A percentile compares a stretch with the other conserved stretches of the same genome.
phyloP scores from a whole-genome alignment of 306 rosid genomes.

The Chamaecrista fasciculata region DNA sequence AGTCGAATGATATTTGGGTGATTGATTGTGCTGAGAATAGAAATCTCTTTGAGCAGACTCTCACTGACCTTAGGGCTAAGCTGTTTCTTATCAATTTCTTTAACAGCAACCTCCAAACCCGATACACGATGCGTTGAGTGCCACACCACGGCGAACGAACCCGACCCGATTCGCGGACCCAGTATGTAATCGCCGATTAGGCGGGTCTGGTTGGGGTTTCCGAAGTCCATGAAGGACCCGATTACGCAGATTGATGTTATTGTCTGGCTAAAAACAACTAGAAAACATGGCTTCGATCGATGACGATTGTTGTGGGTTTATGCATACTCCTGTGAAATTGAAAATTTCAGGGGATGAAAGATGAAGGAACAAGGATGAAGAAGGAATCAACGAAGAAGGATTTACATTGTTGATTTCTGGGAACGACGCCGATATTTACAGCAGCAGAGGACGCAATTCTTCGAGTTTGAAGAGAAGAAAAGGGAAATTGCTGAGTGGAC shows the following conservation, averaged over 20 bases:
- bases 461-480: background rate
- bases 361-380: background rate
- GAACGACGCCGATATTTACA: conserved; percentile 34
- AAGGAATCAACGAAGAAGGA: background rate
- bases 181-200: conserved; percentile 75
- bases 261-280: background rate
- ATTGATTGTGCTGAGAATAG: conserved; percentile 73
- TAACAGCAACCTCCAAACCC: conserved; percentile 81
- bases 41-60: conserved; percentile 70
- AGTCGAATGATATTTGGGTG: conserved; percentile 83
- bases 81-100: conserved; percentile 68
- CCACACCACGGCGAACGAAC: conserved; percentile 94
- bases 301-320: background rate
- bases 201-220: conserved; percentile 34
- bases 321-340: background rate
- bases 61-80: conserved; percentile 72
- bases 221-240: conserved; percentile 48
- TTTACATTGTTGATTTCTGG: background rate
- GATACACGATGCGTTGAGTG: conserved; percentile 58
- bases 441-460: conserved; percentile 1
- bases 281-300: background rate
- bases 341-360: background rate
- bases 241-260: conserved; percentile 8
- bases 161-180: conserved; percentile 75
- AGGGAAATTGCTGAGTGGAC: conserved; percentile 29